Percentiles rank a stretch among this genome's conserved stretches.
phyloP scores from a whole-genome alignment of 179 eudicot genomes.

The Silene coronaria region DNA sequence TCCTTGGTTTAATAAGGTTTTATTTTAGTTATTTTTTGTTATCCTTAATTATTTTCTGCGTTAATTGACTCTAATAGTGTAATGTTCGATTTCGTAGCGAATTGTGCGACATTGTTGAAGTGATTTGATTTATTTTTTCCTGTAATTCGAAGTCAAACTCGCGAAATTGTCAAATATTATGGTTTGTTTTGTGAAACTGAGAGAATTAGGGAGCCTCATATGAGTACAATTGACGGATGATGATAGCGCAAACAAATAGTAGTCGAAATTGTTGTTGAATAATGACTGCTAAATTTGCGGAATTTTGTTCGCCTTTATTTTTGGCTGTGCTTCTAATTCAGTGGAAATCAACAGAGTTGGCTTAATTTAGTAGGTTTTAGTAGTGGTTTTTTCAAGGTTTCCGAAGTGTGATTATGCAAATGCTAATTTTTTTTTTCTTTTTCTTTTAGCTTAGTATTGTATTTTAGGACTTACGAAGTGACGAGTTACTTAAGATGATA shows the following conservation, averaged over 20 bases:
- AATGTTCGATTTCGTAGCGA: not conserved
- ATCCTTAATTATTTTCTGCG: too few species aligned
- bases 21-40: not conserved
- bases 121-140: not conserved
- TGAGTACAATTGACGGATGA: not conserved
- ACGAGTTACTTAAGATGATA: too few species aligned
- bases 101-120: not conserved
- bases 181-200: not conserved
- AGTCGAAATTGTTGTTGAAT: not conserved
- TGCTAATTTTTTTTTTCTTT: not conserved
- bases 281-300: not conserved
- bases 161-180: not conserved
- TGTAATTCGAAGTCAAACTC: not conserved
- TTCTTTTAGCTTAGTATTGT: too few species aligned
- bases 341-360: not conserved
- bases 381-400: not conserved
- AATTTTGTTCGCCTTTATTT: not conserved
- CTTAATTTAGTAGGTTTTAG: not conserved
- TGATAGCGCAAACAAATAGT: not conserved
- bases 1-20: constrained; percentile 98
- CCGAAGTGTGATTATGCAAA: not conserved
- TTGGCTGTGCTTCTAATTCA: not conserved
- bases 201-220: not conserved
- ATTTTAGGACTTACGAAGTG: too few species aligned
- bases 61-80: not conserved